Percentiles rank a stretch among this genome's conserved stretches.
phyloP scores from a whole-genome alignment of 192 early-diverging fungal species.

The Coemansia sp. region DNA sequence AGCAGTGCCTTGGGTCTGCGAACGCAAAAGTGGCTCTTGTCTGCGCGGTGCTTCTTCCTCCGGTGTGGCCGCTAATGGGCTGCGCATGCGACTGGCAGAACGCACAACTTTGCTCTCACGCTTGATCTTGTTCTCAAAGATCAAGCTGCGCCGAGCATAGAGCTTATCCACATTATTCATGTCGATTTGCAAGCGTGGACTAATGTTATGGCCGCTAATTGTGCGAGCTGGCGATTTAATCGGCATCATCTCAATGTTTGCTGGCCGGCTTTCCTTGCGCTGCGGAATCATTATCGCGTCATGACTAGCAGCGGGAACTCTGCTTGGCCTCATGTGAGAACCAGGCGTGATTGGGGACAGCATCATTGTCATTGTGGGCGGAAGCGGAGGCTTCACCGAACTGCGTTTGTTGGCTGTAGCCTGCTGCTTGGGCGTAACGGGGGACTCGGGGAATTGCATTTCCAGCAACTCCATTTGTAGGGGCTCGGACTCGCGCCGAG shows the following conservation, averaged over 20 bases:
- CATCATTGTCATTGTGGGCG: background rate
- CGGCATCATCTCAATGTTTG: background rate
- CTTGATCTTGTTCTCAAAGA: constrained; percentile 42
- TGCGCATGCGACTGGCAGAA: background rate
- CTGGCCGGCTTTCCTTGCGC: background rate
- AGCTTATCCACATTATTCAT: constrained; percentile 49
- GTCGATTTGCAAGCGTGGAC: constrained; percentile 40
- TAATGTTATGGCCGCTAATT: constrained; percentile 31
- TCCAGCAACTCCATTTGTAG: constrained; percentile 37
- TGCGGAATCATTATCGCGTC: background rate
- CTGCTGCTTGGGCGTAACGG: constrained; percentile 17
- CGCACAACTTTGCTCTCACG: constrained; percentile 15
- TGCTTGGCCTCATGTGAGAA: background rate
- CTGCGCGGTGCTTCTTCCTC: background rate
- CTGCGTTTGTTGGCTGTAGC: background rate
- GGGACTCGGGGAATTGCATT: constrained; percentile 19
- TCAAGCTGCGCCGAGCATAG: constrained; percentile 38
- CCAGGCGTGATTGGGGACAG: constrained; percentile 25
- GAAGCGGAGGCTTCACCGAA: background rate
- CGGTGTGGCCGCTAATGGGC: background rate
- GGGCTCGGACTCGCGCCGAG: background rate
- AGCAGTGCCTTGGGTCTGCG: background rate
- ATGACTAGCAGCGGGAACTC: background rate
- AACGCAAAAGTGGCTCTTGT: background rate
- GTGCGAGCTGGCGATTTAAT: constrained; percentile 17